Base-by-base conservation (phyloP, 106 monocot genomes). In the Platanthera zijinensis region DNA sequence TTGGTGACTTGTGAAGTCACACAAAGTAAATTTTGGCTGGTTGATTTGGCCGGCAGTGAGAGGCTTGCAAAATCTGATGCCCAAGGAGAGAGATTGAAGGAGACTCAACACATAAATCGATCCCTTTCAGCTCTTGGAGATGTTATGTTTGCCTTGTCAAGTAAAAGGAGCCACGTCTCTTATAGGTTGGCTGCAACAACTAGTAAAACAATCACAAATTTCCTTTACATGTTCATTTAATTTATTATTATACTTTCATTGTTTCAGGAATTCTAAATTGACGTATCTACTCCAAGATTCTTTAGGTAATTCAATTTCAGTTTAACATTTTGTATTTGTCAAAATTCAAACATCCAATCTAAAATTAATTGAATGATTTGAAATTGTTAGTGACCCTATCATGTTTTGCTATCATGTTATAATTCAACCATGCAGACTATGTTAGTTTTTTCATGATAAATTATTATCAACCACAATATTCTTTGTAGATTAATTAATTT, bases 271-370 rank as follows among this genome's bases (percentile, higher is more conserved):
- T 75, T 94, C 93, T 48, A 94, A 94, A 83, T 76, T 94, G 79
- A 94, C 93, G 10, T 88, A 94, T 80, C 74, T 94, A 53, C 77
- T 94, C 72, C 93, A 94, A 83, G 93, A 94, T 84, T 90, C 93
- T 25, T 25, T n/a, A n/a, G n/a, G n/a, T n/a, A n/a, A n/a, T n/a
- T n/a, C n/a, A n/a, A n/a, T n/a, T n/a, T n/a, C n/a, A n/a, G n/a
- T n/a, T n/a, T n/a, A n/a, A n/a, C n/a, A n/a, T n/a, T 45, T 76
- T 52, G 17, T 32, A 14, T 52, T 7, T 50, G 52, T 75, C 53
- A 48, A 9, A 22, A 45, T 57, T 18, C 32, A 21, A 8, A 10
- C 9, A 8, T 70, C 32, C 52, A 7, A 48, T 25, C 25, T 25
- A 25, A 25, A 25, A 25, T 25, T 25, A 25, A 25, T 25, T 25